Evolutionary conservation across 164 flowering plant species (phyloP), one percentile per base, ranked within the genome.

Genomic region (Brasenia schreberi): DNA sequence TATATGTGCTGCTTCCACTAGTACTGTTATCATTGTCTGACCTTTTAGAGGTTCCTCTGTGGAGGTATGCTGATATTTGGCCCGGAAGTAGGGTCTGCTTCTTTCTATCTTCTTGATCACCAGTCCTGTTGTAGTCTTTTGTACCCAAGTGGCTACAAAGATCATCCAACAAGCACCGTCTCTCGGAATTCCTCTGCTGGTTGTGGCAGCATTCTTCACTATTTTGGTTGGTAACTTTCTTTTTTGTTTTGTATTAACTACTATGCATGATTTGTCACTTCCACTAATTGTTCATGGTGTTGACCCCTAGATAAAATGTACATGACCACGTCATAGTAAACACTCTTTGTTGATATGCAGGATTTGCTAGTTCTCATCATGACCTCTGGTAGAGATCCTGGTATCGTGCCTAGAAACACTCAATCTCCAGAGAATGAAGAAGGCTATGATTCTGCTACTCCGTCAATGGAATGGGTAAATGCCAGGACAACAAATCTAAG

Each of bases 321-420:
- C n/a, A n/a, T 60, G 14, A 6, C 10, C 52, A 44, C 10, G 0
- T 44, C 7, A 44, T 44, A 11, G 1, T 6, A 44, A 44, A 44
- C 0, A 0, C 10, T 44, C 52, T 44, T 44, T 6, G 10, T 6
- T 44, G 10, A 44, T 58, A 39, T 82, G 79, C 90, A 93, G 98
- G 94, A 87, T 82, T 70, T 93, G 63, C 60, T 67, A 6, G 86
- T 93, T 78, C 89, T 93, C 66, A 80, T 85, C 74, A 43, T 88
- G 79, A 88, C 98, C 19, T 85, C 97, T 63, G 77, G 85, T 74
- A 83, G 96, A 84, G 98, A 93, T 79, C 98, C 98, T 16, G 98
- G 98, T 56, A 88, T 93, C 33, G 75, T 93, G 12, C 90, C 96
- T 5, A 83, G 98, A 76, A 93, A 83, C 66, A 63, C 79, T 62